Evolutionary conservation across 495 filamentous ascomycete species (phyloP).

Genomic region (Tuber indicum): DNA sequence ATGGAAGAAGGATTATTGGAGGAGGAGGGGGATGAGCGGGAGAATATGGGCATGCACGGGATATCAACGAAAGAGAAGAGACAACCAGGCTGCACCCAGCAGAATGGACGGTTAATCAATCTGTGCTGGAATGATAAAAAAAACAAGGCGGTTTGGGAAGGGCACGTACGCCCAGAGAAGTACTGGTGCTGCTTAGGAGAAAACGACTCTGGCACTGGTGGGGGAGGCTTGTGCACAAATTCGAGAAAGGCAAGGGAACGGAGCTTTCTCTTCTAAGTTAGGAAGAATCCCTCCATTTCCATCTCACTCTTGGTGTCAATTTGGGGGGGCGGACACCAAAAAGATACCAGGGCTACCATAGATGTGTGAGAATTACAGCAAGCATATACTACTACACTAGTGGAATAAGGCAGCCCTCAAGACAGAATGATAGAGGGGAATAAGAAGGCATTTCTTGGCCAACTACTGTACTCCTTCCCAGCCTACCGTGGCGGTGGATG

Average conservation of each 20-base stretch:
- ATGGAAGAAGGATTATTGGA: constrained; percentile 11
- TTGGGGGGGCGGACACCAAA: background rate
- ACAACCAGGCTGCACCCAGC: constrained; percentile 13
- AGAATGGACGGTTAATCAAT: constrained; percentile 17
- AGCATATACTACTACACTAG: background rate
- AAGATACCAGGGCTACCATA: background rate
- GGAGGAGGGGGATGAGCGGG: constrained; percentile 25
- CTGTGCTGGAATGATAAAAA: constrained; percentile 23
- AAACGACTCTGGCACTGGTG: background rate
- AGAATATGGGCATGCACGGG: constrained; percentile 37
- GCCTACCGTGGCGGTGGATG: background rate
- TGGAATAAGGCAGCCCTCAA: background rate
- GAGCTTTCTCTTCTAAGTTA: background rate
- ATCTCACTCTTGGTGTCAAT: background rate
- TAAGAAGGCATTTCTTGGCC: background rate
- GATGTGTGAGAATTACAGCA: background rate
- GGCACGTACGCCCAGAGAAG: constrained; percentile 20
- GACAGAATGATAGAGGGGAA: background rate
- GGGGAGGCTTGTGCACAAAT: constrained; percentile 35
- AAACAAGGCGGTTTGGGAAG: constrained; percentile 22
- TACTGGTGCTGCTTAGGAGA: background rate
- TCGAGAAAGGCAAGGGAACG: constrained; percentile 38
- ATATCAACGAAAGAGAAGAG: constrained; percentile 24
- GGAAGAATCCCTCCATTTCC: background rate
- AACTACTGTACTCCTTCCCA: background rate